Conservation (phyloP, 768 basidiomycete genomes). For the Pisolithus tinctorius region DNA sequence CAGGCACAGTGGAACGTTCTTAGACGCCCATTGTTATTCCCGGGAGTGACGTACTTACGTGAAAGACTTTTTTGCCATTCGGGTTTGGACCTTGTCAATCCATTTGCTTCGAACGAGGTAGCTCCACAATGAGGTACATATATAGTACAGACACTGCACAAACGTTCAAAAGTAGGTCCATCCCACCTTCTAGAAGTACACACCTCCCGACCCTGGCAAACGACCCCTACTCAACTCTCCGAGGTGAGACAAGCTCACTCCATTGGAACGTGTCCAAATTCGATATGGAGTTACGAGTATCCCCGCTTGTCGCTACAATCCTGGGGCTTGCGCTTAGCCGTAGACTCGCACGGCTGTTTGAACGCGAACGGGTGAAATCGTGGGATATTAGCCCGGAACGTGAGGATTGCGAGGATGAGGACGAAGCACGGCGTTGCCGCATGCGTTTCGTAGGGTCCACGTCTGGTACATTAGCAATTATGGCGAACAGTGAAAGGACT, state of each 20-base stretch:
- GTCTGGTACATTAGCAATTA: slow-evolving; percentile 61
- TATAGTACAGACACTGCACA: too few species aligned
- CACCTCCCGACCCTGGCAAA: background rate
- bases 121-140: too few species aligned
- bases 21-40: too few species aligned
- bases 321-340: slow-evolving; percentile 28
- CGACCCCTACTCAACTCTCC: slow-evolving; percentile 11
- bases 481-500: slow-evolving; percentile 80
- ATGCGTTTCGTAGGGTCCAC: slow-evolving; percentile 76
- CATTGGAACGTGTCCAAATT: slow-evolving; percentile 28
- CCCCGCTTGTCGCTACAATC: slow-evolving; percentile 22
- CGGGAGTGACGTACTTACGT: too few species aligned
- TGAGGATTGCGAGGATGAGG: slow-evolving; percentile 55
- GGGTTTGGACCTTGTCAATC: too few species aligned
- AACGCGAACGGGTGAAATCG: slow-evolving; percentile 35
- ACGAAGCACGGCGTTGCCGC: slow-evolving; percentile 73
- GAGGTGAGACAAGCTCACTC: slow-evolving; percentile 26
- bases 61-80: too few species aligned
- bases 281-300: slow-evolving; percentile 26
- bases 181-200: background rate
- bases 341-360: slow-evolving; percentile 36
- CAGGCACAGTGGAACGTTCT: too few species aligned
- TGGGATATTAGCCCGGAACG: slow-evolving; percentile 28
- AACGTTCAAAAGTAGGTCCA: too few species aligned
- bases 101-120: too few species aligned